Conservation (phyloP, 148 eudicot genomes). For the Cornus florida region DNA sequence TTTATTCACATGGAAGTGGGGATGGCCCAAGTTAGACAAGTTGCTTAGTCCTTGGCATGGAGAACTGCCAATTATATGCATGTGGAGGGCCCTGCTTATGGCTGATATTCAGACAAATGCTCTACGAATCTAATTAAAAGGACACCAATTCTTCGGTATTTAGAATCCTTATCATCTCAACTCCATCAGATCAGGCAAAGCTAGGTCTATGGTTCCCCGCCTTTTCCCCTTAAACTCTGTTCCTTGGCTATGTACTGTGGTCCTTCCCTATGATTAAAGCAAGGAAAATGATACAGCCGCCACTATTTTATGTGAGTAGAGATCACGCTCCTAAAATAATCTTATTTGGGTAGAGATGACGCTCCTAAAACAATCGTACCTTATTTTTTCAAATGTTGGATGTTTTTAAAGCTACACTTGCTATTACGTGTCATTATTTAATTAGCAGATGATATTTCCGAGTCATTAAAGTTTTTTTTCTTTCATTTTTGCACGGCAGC, state of each 20-base stretch:
- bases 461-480: too few relatives aligned
- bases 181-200: constrained; percentile 13
- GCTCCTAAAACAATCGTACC: too few relatives aligned
- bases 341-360: too few relatives aligned
- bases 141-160: constrained; percentile 5
- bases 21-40: constrained; percentile 11
- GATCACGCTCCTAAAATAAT: too few relatives aligned
- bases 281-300: too few relatives aligned
- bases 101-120: constrained; percentile 1
- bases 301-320: too few relatives aligned
- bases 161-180: constrained; percentile 31
- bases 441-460: too few relatives aligned
- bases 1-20: too few relatives aligned
- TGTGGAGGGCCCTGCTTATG: not conserved
- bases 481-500: too few relatives aligned
- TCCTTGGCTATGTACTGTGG: not conserved
- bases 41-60: constrained; percentile 20
- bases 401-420: too few relatives aligned
- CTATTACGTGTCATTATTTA: too few relatives aligned
- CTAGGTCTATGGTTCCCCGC: constrained; percentile 12
- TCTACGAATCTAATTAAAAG: constrained; percentile 22
- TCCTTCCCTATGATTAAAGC: constrained; percentile 13
- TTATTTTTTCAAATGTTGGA: too few relatives aligned
- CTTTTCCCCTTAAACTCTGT: not conserved
- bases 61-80: not conserved